These are phyloP conservation scores for Fusarium temperatum DNA, from an alignment of 2,329 filamentous ascomycete genomes.

Conservation along the genomic window DNA sequence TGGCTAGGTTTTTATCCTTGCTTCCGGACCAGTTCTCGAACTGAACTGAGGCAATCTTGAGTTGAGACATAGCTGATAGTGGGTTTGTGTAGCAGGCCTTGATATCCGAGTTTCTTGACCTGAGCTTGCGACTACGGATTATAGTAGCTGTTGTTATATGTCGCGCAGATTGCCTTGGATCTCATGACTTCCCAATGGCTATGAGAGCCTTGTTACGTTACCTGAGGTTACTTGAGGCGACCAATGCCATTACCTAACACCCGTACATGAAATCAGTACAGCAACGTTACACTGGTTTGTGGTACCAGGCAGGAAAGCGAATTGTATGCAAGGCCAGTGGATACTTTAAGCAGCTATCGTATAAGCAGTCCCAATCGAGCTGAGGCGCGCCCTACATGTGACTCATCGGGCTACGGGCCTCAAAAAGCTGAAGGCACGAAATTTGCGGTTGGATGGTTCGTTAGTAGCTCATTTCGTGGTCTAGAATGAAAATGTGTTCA, in stretches of 20 bases:
- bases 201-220: neutral
- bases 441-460: fast-evolving
- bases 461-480: too few species aligned
- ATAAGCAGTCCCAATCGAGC: neutral
- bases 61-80: neutral
- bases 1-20: neutral
- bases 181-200: too few species aligned
- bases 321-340: neutral
- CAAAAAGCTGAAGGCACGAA: too few species aligned
- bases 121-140: fast-evolving
- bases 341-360: neutral
- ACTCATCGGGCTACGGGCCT: neutral
- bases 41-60: neutral
- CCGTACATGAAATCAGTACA: neutral
- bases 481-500: neutral
- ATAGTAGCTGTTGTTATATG: neutral
- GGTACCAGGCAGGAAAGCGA: too few species aligned
- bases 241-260: too few species aligned
- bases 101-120: too few species aligned
- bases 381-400: neutral
- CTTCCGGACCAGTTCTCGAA: neutral
- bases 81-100: neutral
- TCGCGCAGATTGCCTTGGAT: neutral
- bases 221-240: neutral
- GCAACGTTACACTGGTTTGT: neutral